phyloP scores from a whole-genome alignment of 352 stramenopile species.

The Stramenopiles sp. region DNA sequence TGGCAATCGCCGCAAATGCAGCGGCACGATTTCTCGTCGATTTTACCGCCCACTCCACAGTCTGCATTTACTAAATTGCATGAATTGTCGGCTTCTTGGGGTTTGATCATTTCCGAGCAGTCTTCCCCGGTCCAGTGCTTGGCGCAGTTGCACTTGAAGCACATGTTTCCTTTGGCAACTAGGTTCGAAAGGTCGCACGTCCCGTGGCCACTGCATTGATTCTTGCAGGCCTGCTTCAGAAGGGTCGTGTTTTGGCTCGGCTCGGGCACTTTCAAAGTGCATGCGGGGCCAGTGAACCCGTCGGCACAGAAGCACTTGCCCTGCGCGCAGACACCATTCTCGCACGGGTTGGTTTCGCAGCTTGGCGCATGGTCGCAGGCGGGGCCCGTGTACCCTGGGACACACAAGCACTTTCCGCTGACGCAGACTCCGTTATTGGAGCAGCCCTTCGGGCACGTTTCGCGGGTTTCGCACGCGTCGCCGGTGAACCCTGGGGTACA shows the following conservation, averaged over 20 bases:
- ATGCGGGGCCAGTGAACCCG: slow-evolving; percentile 6
- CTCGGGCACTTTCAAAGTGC: too few species aligned
- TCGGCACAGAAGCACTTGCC: not conserved
- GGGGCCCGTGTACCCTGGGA: not conserved
- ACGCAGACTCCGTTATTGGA: slow-evolving; percentile 1
- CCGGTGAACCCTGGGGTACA: slow-evolving; percentile 1
- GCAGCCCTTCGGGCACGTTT: not conserved
- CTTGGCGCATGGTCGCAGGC: not conserved
- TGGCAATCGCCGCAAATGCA: not conserved
- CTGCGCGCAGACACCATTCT: slow-evolving; percentile 8
- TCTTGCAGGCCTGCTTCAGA: not conserved
- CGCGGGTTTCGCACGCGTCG: not conserved
- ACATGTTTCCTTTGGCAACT: not conserved
- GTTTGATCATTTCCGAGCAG: not conserved
- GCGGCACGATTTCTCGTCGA: not conserved
- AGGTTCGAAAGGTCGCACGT: not conserved
- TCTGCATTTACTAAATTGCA: not conserved
- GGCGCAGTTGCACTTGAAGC: slow-evolving; percentile 2
- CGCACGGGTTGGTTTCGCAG: not conserved
- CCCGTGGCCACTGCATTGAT: not conserved
- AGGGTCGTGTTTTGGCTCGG: not conserved
- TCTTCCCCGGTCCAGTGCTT: not conserved
- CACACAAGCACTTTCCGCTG: not conserved
- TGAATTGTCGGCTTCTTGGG: not conserved
- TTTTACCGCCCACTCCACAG: not conserved